A percentile compares a stretch with the other conserved stretches of the same genome.
Evolutionary conservation across 768 basidiomycete genomes (phyloP).

Genomic region (Lactarius akahatsu): DNA sequence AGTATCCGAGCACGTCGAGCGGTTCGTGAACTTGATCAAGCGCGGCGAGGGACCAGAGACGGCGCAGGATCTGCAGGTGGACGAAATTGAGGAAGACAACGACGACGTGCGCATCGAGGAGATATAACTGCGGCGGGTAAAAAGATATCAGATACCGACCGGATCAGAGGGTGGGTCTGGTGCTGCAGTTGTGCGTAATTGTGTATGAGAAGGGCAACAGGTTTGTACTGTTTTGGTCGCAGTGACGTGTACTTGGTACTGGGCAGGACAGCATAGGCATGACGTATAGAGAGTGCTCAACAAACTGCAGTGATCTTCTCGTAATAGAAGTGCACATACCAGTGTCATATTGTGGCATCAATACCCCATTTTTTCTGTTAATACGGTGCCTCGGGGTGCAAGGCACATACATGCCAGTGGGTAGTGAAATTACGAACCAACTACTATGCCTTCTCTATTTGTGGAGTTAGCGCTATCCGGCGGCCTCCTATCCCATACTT

Average conservation of each 20-base stretch:
- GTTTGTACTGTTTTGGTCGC: neutral
- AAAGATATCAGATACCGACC: neutral
- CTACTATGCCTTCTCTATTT: neutral
- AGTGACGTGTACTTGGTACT: neutral
- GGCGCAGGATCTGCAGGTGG: conserved; percentile 38
- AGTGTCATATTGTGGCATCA: neutral
- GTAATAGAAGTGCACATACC: neutral
- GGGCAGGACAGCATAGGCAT: neutral
- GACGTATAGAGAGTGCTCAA: neutral
- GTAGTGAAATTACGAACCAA: neutral
- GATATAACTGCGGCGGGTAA: conserved; percentile 43
- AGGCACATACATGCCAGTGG: neutral
- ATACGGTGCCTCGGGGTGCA: neutral
- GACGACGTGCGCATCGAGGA: conserved; percentile 76
- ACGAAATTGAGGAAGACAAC: conserved; percentile 39
- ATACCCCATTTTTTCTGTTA: neutral
- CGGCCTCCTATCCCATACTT: neutral
- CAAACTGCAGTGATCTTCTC: neutral
- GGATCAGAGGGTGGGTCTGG: neutral
- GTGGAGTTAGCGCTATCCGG: too few species aligned
- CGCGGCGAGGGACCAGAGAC: conserved; percentile 65
- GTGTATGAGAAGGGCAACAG: neutral
- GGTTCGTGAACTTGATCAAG: conserved; percentile 83
- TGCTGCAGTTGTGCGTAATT: neutral
- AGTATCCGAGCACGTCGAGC: conserved; percentile 85